Evolutionary conservation across 1,139 yeast species (phyloP), one percentile per base, ranked within the genome.

Genomic region (Suhomyces atakaporum): DNA sequence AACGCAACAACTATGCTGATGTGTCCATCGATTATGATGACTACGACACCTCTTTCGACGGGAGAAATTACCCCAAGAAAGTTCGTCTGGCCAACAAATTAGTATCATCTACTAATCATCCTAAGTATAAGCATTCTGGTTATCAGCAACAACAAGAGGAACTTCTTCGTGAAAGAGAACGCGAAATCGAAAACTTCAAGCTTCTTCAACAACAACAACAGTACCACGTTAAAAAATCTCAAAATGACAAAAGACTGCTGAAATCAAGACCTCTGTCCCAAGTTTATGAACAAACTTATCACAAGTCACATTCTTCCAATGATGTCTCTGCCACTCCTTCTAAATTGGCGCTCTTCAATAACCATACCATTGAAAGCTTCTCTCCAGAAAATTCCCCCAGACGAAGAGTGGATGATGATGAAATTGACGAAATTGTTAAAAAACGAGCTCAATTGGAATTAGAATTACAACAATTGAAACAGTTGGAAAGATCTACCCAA

Each of bases 381-480:
- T 51, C 62, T 0, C 63, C 63, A 1, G 63, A 58, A 26, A 38
- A 43, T 2, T 51, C 63, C 0, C 60, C 62, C 8, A 23, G 28
- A 33, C 36, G 20, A 38, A 33, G 27, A 37, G 47, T 44, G 9
- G 58, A 59, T 16, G 22, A 33, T 13, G 45, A 43, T 25, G 47
- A 44, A n/a, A 53, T 56, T 29, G 62, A 62, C 27, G 69, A 62
- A 36, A 59, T 66, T 27, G 53, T 60, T 6, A 49, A 51, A 27
- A 67, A 65, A 43, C 56, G 68, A 39, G 68, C 63, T 16, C 71
- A 66, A 43, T 58, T 70, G 32, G 75, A 71, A 45, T 43, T 61
- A 47, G 75, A 69, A 43, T 53, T 69, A 29, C 62, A 62, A 35
- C 65, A 62, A 27, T 56, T 71, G 43, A 67, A 60, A 39, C 60